Conservation (phyloP, 345 rosid genomes). For the Citrus hindsii region DNA sequence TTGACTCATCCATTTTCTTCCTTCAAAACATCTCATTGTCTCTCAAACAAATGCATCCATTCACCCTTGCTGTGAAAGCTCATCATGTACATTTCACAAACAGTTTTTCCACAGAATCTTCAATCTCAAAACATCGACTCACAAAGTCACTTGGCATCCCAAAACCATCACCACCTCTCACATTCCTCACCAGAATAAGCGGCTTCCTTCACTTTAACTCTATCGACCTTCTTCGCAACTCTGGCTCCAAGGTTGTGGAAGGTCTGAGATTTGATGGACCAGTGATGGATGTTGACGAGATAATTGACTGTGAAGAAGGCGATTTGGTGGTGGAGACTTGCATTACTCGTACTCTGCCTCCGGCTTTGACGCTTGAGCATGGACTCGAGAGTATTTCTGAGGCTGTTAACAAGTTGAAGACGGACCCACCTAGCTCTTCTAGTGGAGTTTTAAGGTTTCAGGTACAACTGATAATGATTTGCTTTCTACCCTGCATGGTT, state of each 20-base stretch:
- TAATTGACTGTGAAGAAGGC: slow-evolving; percentile 37
- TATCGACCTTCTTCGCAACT: neutral
- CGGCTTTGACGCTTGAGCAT: slow-evolving; percentile 72
- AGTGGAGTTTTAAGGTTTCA: slow-evolving; percentile 67
- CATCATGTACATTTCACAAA: neutral
- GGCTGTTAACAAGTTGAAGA: slow-evolving; percentile 57
- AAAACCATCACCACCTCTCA: slow-evolving; percentile 1
- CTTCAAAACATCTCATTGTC: no score
- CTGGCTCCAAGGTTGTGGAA: slow-evolving; percentile 10
- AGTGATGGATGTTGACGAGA: slow-evolving; percentile 26
- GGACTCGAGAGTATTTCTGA: slow-evolving; percentile 57
- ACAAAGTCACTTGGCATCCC: neutral
- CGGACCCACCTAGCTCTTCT: slow-evolving; percentile 54
- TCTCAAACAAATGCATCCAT: neutral
- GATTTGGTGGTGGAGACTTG: slow-evolving; percentile 59
- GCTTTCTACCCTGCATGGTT: neutral
- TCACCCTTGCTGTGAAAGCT: slow-evolving; percentile 1
- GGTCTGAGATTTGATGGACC: slow-evolving; percentile 67
- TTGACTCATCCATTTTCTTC: no score
- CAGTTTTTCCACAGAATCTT: neutral
- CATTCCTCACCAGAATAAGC: slow-evolving; percentile 14
- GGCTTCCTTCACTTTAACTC: slow-evolving; percentile 5
- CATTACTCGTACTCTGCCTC: slow-evolving; percentile 64
- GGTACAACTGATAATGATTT: slow-evolving; percentile 31
- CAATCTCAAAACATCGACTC: neutral